Evolutionary conservation across 2,329 filamentous ascomycete genomes (phyloP).

Genomic region (Pestalotiopsis sp.): DNA sequence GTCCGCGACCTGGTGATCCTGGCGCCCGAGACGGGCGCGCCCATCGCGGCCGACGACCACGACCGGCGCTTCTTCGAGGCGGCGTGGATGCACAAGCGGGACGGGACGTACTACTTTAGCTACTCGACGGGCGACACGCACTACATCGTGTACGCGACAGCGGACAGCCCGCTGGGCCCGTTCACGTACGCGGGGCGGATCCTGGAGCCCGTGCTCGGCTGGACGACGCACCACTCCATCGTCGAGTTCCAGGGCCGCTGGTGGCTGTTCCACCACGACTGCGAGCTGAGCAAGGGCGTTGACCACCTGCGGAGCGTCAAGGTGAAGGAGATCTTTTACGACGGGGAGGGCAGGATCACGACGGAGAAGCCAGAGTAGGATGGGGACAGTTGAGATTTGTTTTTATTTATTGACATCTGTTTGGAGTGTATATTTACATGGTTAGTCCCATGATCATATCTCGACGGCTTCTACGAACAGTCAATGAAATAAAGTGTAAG

Average conservation of each 20-base stretch:
- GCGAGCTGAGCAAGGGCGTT: constrained; percentile 66
- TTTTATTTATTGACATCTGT: background rate
- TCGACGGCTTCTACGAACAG: too few relatives aligned
- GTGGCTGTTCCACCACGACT: constrained; percentile 79
- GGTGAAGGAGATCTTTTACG: constrained; percentile 74
- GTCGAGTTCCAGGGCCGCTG: constrained; percentile 73
- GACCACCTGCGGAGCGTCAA: constrained; percentile 75
- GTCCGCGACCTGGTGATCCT: constrained; percentile 66
- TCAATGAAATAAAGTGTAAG: too few relatives aligned
- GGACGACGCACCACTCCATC: constrained; percentile 82
- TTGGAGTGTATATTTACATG: background rate
- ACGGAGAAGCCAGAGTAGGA: constrained; percentile 36
- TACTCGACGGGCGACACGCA: constrained; percentile 81
- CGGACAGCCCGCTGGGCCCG: constrained; percentile 66
- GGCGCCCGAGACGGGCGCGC: constrained; percentile 60
- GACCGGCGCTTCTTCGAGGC: constrained; percentile 79
- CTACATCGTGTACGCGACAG: constrained; percentile 69
- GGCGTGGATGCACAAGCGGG: constrained; percentile 76
- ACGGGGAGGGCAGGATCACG: constrained; percentile 63
- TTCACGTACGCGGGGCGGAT: constrained; percentile 74
- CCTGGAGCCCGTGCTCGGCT: constrained; percentile 75
- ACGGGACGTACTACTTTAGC: constrained; percentile 72
- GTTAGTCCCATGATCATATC: too few relatives aligned
- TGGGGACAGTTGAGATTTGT: constrained; percentile 17
- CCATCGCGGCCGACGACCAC: constrained; percentile 68